Conservation (phyloP, 495 filamentous ascomycete genomes). For the Aspergillus campestris region DNA sequence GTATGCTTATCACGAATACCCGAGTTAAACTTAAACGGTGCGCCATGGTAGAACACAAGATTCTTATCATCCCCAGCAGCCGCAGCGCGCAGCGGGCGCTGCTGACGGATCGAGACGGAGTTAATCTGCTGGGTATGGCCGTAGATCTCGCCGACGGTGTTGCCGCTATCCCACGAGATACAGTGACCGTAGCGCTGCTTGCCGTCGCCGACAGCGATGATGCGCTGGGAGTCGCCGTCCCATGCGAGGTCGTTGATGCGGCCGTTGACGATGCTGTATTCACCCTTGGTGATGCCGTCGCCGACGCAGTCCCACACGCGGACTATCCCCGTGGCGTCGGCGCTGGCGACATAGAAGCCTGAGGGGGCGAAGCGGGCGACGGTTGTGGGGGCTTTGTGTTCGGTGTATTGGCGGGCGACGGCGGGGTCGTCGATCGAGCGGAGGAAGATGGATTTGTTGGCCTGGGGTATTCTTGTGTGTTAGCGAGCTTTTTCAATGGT, state of each 20-base stretch:
- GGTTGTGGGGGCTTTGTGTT: slow-evolving; percentile 78
- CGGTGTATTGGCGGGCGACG: slow-evolving; percentile 75
- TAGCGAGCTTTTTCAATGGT: slow-evolving; percentile 1
- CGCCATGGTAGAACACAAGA: slow-evolving; percentile 86
- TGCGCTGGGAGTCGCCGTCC: slow-evolving; percentile 93
- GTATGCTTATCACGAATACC: slow-evolving; percentile 70
- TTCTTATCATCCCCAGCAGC: slow-evolving; percentile 85
- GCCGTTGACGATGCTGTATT: slow-evolving; percentile 90
- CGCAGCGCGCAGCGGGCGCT: slow-evolving; percentile 80
- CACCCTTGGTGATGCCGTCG: slow-evolving; percentile 56
- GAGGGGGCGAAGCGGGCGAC: slow-evolving; percentile 93
- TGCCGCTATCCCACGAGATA: slow-evolving; percentile 92
- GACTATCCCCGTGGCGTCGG: slow-evolving; percentile 75
- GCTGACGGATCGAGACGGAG: slow-evolving; percentile 78
- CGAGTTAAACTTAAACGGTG: slow-evolving; percentile 87
- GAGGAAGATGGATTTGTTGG: slow-evolving; percentile 91
- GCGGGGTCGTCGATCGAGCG: slow-evolving; percentile 86
- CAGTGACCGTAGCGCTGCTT: slow-evolving; percentile 91
- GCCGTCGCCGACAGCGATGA: slow-evolving; percentile 92
- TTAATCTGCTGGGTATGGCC: slow-evolving; percentile 90
- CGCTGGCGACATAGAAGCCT: slow-evolving; percentile 92
- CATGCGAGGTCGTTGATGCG: slow-evolving; percentile 93
- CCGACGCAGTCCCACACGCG: slow-evolving; percentile 76
- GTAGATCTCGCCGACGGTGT: slow-evolving; percentile 86
- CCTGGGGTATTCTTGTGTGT: slow-evolving; percentile 42